Percentiles rank a stretch among this genome's conserved stretches.
Evolutionary conservation across 768 basidiomycete genomes (phyloP).

Genomic region (Pleurotus sapidus): DNA sequence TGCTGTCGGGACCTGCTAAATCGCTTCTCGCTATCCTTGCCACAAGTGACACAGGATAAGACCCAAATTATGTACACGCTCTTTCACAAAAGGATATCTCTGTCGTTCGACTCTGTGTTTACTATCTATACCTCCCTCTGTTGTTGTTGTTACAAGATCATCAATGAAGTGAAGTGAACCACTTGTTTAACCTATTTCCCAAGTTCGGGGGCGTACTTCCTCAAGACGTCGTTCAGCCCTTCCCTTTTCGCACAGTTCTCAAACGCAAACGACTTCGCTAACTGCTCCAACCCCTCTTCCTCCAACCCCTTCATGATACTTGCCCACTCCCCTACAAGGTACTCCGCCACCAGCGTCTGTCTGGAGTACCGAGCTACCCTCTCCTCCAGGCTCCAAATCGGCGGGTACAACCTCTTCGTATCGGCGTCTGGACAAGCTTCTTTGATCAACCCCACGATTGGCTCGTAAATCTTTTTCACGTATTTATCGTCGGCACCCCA

Average conservation of each 20-base stretch:
- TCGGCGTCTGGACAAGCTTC: conserved; percentile 31
- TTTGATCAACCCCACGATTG: conserved; percentile 51
- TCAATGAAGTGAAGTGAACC: too few species aligned
- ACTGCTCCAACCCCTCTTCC: conserved; percentile 60
- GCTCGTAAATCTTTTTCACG: conserved; percentile 60
- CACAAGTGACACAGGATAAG: too few species aligned
- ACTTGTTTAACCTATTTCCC: background rate
- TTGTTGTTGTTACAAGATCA: too few species aligned
- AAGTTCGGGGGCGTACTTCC: conserved; percentile 29
- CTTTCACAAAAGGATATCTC: too few species aligned
- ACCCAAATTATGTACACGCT: too few species aligned
- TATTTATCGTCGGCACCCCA: conserved; percentile 70
- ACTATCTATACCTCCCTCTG: too few species aligned
- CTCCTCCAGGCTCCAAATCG: conserved; percentile 58
- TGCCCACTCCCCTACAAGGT: conserved; percentile 71
- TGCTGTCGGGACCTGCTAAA: conserved; percentile 20
- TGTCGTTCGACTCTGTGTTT: too few species aligned
- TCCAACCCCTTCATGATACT: conserved; percentile 61
- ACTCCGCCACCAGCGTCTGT: conserved; percentile 69
- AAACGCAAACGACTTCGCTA: conserved; percentile 75
- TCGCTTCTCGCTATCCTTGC: background rate
- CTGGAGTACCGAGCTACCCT: conserved; percentile 60
- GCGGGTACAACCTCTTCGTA: conserved; percentile 57
- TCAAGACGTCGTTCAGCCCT: conserved; percentile 56
- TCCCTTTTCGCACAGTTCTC: conserved; percentile 68